Evolutionary conservation across 331 rosid genomes (phyloP).

Genomic region (Erythrophleum ivorense): DNA sequence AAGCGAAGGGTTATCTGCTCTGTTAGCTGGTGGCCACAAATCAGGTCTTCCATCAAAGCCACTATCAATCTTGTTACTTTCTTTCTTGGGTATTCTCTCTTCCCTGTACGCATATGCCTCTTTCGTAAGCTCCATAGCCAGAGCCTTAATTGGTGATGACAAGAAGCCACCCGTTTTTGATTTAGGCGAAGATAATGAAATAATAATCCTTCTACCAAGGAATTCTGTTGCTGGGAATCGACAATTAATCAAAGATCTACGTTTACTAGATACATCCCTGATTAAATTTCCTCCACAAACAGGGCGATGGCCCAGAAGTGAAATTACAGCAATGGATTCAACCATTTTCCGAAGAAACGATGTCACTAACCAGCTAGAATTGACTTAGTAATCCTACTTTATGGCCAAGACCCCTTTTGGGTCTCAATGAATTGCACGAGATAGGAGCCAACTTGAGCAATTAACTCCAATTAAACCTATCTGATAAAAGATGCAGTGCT

Average conservation of each 20-base stretch:
- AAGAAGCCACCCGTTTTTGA: slow-evolving; percentile 39
- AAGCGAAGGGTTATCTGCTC: slow-evolving; percentile 80
- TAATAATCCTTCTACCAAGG: slow-evolving; percentile 56
- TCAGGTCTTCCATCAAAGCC: slow-evolving; percentile 71
- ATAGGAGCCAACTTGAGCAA: slow-evolving; percentile 14
- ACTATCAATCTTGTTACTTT: slow-evolving; percentile 57
- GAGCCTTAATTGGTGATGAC: slow-evolving; percentile 60
- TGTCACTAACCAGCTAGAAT: slow-evolving; percentile 14
- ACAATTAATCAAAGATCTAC: slow-evolving; percentile 48
- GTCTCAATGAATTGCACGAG: slow-evolving; percentile 32
- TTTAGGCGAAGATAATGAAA: slow-evolving; percentile 52
- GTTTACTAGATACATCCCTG: slow-evolving; percentile 56
- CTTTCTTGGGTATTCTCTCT: slow-evolving; percentile 65
- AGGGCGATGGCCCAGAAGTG: slow-evolving; percentile 70
- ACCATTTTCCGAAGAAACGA: slow-evolving; percentile 54
- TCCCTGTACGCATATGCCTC: slow-evolving; percentile 77
- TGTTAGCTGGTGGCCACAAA: slow-evolving; percentile 89
- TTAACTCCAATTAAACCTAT: slow-evolving; percentile 27
- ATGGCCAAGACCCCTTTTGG: slow-evolving; percentile 36
- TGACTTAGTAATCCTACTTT: slow-evolving; percentile 10
- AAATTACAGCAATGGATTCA: slow-evolving; percentile 86
- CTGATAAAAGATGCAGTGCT: slow-evolving; percentile 32
- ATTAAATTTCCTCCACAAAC: slow-evolving; percentile 55
- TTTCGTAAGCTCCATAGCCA: slow-evolving; percentile 78
- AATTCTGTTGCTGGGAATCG: slow-evolving; percentile 52